These are phyloP conservation scores for Pseudognaphalium luteoalbum DNA, from an alignment of 129 eudicot genomes.

Conservation along the genomic window DNA sequence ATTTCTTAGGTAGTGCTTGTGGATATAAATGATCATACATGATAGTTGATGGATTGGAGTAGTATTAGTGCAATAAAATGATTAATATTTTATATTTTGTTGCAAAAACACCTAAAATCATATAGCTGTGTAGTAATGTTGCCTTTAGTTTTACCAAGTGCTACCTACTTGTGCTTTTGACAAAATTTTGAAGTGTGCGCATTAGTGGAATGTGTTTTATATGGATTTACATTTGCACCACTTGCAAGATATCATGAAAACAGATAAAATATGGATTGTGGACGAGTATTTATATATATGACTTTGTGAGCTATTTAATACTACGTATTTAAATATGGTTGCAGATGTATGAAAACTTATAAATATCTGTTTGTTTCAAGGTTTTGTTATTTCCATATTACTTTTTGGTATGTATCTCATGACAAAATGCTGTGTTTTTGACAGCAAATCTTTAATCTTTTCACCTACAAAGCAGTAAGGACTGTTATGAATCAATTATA, in stretches of 20 bases:
- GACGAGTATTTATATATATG: not conserved
- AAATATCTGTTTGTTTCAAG: not conserved
- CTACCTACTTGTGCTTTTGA: not conserved
- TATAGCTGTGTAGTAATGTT: not conserved
- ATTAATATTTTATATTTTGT: no score
- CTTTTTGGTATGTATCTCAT: conserved; percentile 1
- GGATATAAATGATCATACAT: not conserved
- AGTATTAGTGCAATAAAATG: not conserved
- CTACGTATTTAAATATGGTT: not conserved
- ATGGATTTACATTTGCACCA: not conserved
- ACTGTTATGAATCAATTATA: conserved; percentile 77
- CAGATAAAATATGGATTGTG: not conserved
- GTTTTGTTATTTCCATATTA: not conserved
- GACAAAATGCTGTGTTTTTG: conserved; percentile 19
- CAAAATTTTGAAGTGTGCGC: not conserved
- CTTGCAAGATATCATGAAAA: not conserved
- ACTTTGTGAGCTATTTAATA: not conserved
- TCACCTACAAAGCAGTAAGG: conserved; percentile 88
- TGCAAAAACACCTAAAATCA: not conserved
- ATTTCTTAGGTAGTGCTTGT: not conserved
- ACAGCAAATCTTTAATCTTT: conserved; percentile 79
- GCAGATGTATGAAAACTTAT: not conserved
- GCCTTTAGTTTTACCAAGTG: not conserved
- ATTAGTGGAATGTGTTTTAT: not conserved
- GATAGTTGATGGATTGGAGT: not conserved